phyloP scores from a whole-genome alignment of 1,284 basidiomycete genomes.

The Naganishia sp. region DNA sequence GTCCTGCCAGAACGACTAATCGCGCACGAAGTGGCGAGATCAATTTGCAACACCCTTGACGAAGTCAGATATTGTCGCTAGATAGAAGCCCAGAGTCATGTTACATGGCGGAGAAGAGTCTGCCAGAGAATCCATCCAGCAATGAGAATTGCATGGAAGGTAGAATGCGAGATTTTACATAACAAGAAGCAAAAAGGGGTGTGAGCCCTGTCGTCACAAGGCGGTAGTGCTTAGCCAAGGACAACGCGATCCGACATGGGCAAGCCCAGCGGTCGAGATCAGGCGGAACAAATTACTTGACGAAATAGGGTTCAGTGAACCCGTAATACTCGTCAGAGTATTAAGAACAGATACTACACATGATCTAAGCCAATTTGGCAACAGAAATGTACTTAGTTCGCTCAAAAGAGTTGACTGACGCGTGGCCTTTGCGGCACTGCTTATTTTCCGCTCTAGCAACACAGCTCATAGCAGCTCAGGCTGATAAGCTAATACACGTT shows the following conservation, averaged over 20 bases:
- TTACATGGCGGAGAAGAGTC: too few species aligned
- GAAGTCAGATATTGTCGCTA: too few species aligned
- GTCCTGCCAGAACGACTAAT: too few species aligned
- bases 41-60: too few species aligned
- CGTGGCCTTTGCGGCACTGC: not conserved
- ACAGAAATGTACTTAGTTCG: conserved; percentile 30
- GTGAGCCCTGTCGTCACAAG: conserved; percentile 32
- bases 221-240: conserved; percentile 32
- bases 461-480: not conserved
- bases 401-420: not conserved
- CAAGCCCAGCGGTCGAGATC: conserved; percentile 33
- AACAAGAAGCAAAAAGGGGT: conserved; percentile 14
- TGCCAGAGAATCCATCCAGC: too few species aligned
- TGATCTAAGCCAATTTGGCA: conserved; percentile 35
- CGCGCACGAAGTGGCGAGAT: too few species aligned
- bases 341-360: conserved; percentile 36
- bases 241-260: conserved; percentile 31
- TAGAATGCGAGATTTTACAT: too few species aligned
- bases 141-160: too few species aligned
- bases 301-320: conserved; percentile 32
- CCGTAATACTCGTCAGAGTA: conserved; percentile 35
- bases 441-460: not conserved
- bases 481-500: too few species aligned
- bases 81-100: too few species aligned
- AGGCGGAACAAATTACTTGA: conserved; percentile 35